Conservation (phyloP, 2,329 filamentous ascomycete species). For the Talaromyces albobiverticillius region DNA sequence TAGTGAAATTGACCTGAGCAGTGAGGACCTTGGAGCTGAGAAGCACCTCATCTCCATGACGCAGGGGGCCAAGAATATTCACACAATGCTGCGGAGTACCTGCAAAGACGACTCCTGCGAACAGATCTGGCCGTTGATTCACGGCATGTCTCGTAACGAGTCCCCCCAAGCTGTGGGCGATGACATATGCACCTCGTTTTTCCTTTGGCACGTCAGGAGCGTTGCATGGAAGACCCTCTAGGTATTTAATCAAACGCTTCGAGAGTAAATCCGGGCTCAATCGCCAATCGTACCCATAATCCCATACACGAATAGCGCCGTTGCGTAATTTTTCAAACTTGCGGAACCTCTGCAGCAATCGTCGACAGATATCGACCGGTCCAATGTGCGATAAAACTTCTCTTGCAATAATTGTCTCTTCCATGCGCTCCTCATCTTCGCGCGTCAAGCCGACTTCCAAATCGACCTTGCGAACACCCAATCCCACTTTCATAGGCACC, state of each 20-base stretch:
- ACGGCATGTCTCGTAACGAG: constrained; percentile 85
- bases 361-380: constrained; percentile 81
- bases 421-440: constrained; percentile 80
- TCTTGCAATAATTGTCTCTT: constrained; percentile 76
- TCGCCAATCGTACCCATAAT: constrained; percentile 95
- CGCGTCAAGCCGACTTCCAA: constrained; percentile 78
- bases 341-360: constrained; percentile 73
- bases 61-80: constrained; percentile 84
- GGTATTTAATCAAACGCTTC: constrained; percentile 66
- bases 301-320: constrained; percentile 74
- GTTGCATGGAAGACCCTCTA: constrained; percentile 75
- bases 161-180: constrained; percentile 83
- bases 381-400: constrained; percentile 92
- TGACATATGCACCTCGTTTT: constrained; percentile 69
- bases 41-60: constrained; percentile 89
- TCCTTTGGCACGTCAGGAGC: constrained; percentile 51
- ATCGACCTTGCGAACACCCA: constrained; percentile 89
- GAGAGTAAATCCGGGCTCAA: constrained; percentile 77
- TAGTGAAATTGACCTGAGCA: constrained; percentile 88
- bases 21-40: constrained; percentile 87
- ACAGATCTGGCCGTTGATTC: constrained; percentile 79
- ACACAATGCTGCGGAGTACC: constrained; percentile 82
- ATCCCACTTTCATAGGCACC: constrained; percentile 88
- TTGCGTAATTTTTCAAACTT: constrained; percentile 69
- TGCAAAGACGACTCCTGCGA: constrained; percentile 80